Evolutionary conservation across 768 basidiomycete species (phyloP).

Genomic region (Leccinum truebloodii): DNA sequence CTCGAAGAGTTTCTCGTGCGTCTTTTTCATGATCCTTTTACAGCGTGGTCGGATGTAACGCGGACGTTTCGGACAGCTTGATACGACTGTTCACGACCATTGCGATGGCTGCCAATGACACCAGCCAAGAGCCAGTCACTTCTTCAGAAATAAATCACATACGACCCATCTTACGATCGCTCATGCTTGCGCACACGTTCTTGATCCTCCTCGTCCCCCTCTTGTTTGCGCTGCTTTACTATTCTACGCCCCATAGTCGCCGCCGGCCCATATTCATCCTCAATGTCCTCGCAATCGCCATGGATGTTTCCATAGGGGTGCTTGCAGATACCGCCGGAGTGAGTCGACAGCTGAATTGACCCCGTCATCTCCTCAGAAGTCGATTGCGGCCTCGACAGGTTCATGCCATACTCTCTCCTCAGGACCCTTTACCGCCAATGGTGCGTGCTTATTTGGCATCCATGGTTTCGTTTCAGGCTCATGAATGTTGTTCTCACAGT

Average conservation of each 20-base stretch:
- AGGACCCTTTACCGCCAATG: constrained; percentile 22
- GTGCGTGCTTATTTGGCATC: constrained; percentile 9
- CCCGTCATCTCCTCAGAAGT: neutral
- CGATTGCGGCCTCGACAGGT: constrained; percentile 16
- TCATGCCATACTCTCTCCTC: constrained; percentile 28
- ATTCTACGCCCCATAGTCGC: constrained; percentile 28
- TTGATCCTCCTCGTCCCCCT: constrained; percentile 33
- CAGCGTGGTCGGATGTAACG: neutral
- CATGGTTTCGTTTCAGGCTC: neutral
- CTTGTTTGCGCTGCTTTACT: constrained; percentile 32
- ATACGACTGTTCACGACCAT: neutral
- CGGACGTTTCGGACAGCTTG: neutral
- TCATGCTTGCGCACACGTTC: constrained; percentile 35
- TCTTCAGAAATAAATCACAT: neutral
- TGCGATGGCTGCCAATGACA: neutral
- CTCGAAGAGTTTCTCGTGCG: neutral
- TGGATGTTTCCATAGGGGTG: constrained; percentile 24
- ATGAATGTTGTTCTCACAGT: constrained; percentile 3
- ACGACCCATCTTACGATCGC: neutral
- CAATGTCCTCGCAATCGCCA: constrained; percentile 23
- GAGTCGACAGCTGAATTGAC: neutral
- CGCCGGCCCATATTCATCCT: constrained; percentile 31
- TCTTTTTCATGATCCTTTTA: neutral
- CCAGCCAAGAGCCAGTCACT: neutral
- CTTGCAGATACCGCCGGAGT: constrained; percentile 26